Evolutionary conservation across 805 yeast genomes (phyloP), one percentile per base, ranked within the genome.

Genomic region (Cyberlindnera petersonii): DNA sequence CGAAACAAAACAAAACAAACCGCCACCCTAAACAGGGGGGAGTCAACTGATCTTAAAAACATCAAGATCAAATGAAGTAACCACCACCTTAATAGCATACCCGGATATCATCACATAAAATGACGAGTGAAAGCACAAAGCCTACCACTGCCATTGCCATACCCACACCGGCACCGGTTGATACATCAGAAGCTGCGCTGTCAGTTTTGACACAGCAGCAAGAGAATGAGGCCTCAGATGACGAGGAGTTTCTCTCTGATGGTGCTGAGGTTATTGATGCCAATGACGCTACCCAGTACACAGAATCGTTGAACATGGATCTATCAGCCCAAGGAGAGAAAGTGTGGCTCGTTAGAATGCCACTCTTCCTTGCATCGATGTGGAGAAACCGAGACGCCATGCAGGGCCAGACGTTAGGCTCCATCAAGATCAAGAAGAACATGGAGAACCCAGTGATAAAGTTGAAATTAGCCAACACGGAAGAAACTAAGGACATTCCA

Each of bases 341-440:
- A 50, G 81, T 93, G 29, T 93, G 98, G 98, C 68, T 93, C 17
- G 95, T 93, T 18, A 77, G 93, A 51, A 66, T 93, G 55, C 98
- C 98, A 2, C 79, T 86, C 55, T 87, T 87, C 55, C 66, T 93
- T 44, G 83, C 95, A 22, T 86, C 82, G 28, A 71, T 75, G 48
- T 87, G 97, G 95, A 72, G 79, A 38, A 72, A 82, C 46, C 71
- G 75, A 37, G 76, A 70, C 18, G 65, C 66, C 31, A 62, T 82
- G 35, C 72, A 76, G 37, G 96, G 96, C 6, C 79, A 82, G 53
- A 81, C 80, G 43, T 64, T 93, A 47, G 94, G 96, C 6, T 79
- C 77, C 50, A 85, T 93, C 26, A 78, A 78, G 47, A 73, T 64
- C 50, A 64, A 63, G 40, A 37, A 47, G 35, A 39, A 42, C 35